phyloP scores from a whole-genome alignment of 441 rosid species.

The Sinapis alba region DNA sequence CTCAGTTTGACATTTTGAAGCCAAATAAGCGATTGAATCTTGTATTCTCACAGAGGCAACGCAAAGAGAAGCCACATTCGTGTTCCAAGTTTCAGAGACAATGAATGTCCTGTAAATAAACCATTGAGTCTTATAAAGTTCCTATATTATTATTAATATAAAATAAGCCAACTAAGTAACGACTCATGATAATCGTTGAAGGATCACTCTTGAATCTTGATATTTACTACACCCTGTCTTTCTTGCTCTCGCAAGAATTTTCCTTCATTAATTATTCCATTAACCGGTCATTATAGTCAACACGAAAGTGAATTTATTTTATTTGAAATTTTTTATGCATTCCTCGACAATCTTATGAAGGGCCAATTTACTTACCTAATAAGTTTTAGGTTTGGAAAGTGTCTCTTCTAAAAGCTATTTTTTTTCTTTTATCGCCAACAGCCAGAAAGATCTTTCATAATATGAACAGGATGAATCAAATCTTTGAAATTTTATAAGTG shows the following conservation, averaged over 20 bases:
- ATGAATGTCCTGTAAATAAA: constrained; percentile 7
- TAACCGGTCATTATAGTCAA: neutral
- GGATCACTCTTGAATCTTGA: neutral
- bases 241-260: neutral
- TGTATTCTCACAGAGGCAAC: constrained; percentile 8
- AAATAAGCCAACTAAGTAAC: neutral
- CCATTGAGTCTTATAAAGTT: constrained; percentile 13
- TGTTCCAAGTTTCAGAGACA: constrained; percentile 32
- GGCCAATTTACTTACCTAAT: neutral
- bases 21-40: neutral
- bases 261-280: neutral
- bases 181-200: neutral
- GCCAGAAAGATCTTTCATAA: neutral
- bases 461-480: neutral
- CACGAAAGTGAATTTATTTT: neutral
- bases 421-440: neutral
- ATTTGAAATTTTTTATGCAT: neutral
- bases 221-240: neutral
- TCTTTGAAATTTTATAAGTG: neutral
- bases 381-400: neutral
- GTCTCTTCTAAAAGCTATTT: neutral
- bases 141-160: neutral
- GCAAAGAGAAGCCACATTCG: constrained; percentile 26
- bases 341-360: neutral
- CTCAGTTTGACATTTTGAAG: constrained; percentile 2